These are phyloP conservation scores for Mycena filopes DNA, from an alignment of 768 basidiomycete genomes.

Conservation along the genomic window DNA sequence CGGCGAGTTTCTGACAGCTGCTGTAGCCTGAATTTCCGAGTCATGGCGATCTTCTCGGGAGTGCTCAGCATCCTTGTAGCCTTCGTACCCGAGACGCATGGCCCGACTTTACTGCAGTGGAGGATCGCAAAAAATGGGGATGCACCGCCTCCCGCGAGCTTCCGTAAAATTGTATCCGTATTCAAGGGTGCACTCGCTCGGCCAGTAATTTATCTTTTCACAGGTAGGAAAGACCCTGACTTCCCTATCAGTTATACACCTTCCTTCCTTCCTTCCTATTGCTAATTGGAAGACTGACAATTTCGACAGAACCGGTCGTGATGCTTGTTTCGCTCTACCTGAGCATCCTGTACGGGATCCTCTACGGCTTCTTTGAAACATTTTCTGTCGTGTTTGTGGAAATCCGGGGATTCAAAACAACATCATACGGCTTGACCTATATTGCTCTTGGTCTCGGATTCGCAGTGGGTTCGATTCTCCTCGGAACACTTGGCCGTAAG, in stretches of 20 bases:
- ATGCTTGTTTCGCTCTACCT: constrained; percentile 29
- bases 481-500: constrained; percentile 25
- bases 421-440: constrained; percentile 28
- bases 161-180: constrained; percentile 9
- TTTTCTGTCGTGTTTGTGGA: constrained; percentile 23
- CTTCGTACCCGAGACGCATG: constrained; percentile 26
- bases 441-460: constrained; percentile 30
- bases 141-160: background rate
- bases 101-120: constrained; percentile 29
- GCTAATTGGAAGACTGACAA: no score
- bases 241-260: no score
- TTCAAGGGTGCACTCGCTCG: constrained; percentile 19
- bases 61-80: constrained; percentile 24
- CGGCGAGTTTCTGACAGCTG: background rate
- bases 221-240: constrained; percentile 18
- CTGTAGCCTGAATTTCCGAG: constrained; percentile 25
- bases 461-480: constrained; percentile 1
- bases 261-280: no score
- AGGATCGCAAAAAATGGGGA: constrained; percentile 12
- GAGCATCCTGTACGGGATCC: constrained; percentile 26
- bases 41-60: constrained; percentile 27
- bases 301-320: no score
- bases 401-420: constrained; percentile 20
- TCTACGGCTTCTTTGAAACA: constrained; percentile 32
- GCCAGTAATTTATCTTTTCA: constrained; percentile 28